These are phyloP conservation scores for Calocera cornea DNA, from an alignment of 768 basidiomycete species.

Conservation along the genomic window DNA sequence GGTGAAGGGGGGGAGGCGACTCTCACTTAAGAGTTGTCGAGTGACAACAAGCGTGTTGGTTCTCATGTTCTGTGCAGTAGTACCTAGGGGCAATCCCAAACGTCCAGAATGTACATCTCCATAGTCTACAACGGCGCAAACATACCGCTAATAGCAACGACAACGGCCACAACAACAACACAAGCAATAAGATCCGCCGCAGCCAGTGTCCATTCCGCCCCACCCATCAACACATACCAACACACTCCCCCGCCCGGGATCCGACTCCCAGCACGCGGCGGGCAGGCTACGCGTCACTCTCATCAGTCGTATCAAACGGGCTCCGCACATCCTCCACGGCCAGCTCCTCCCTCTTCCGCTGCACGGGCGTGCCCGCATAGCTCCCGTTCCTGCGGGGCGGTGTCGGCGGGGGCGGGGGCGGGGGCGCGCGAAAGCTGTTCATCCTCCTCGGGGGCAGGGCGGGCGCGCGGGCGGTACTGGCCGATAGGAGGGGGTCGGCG, in stretches of 20 bases:
- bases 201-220: neutral
- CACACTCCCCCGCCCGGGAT: neutral
- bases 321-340: neutral
- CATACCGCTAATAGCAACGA: too few relatives aligned
- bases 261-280: neutral
- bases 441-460: neutral
- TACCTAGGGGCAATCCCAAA: too few relatives aligned
- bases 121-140: too few relatives aligned
- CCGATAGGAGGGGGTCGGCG: neutral
- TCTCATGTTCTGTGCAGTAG: too few relatives aligned
- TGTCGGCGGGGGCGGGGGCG: neutral
- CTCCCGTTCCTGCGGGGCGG: neutral
- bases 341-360: neutral
- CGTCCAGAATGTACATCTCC: too few relatives aligned
- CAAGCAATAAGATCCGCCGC: too few relatives aligned
- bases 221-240: neutral
- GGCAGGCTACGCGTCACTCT: neutral
- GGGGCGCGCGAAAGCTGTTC: neutral
- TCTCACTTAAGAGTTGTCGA: too few relatives aligned
- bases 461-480: neutral
- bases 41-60: too few relatives aligned
- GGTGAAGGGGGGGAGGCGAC: too few relatives aligned
- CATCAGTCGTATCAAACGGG: conserved; percentile 1
- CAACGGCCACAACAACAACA: too few relatives aligned
- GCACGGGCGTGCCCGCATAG: neutral